These are phyloP conservation scores for Citrus glauca DNA, from an alignment of 345 rosid species.

Conservation along the genomic window DNA sequence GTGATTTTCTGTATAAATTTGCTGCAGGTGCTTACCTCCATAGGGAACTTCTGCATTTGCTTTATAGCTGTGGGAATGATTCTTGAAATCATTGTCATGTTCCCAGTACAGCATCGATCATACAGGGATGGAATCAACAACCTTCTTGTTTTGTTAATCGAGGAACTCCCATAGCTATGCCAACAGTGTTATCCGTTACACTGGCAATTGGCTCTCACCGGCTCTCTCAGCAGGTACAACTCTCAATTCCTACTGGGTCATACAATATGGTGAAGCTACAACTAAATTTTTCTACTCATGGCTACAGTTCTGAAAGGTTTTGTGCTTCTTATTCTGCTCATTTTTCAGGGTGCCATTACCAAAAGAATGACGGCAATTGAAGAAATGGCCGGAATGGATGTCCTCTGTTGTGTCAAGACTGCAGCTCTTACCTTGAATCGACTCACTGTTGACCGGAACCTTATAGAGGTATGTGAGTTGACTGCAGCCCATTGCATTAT, in stretches of 20 bases:
- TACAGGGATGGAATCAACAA: slow-evolving; percentile 91
- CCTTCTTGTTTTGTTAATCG: slow-evolving; percentile 91
- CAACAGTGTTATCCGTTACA: slow-evolving; percentile 91
- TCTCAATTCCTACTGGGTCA: not conserved
- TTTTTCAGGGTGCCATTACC: slow-evolving; percentile 82
- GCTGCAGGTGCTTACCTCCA: slow-evolving; percentile 78
- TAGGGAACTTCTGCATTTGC: slow-evolving; percentile 98
- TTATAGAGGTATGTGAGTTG: slow-evolving; percentile 61
- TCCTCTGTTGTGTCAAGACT: slow-evolving; percentile 92
- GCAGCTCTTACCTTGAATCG: slow-evolving; percentile 95
- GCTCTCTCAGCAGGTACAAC: slow-evolving; percentile 79
- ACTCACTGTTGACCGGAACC: slow-evolving; percentile 84
- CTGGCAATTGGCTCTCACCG: slow-evolving; percentile 91
- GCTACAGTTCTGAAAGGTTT: not conserved
- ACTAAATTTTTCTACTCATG: too few relatives aligned
- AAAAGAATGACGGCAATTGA: slow-evolving; percentile 99
- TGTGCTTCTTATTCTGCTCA: not conserved
- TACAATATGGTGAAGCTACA: not conserved
- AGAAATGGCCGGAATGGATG: slow-evolving; percentile 99
- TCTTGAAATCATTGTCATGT: slow-evolving; percentile 94
- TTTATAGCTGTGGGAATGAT: slow-evolving; percentile 91
- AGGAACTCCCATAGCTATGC: slow-evolving; percentile 98
- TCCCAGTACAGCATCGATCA: slow-evolving; percentile 67
- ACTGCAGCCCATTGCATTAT: not conserved
- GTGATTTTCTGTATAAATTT: slow-evolving; percentile 6